These are phyloP conservation scores for Eragrostis curvula DNA, from an alignment of 176 grass and related monocot genomes.

Conservation along the genomic window DNA sequence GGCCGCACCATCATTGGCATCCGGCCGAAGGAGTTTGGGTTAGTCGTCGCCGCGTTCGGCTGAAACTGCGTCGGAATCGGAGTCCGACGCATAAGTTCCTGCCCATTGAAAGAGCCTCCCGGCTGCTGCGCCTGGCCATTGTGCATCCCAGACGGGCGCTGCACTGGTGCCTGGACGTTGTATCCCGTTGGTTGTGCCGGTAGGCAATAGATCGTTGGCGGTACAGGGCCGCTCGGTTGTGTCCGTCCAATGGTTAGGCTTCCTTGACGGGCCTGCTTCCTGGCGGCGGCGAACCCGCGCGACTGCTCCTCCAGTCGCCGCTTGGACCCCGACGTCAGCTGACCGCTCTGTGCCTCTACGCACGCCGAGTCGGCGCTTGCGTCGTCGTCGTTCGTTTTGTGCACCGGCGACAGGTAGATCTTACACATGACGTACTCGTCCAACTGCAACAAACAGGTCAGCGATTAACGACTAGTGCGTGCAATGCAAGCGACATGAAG, in stretches of 20 bases:
- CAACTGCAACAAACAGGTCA: constrained; percentile 24
- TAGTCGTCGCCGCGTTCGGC: background rate
- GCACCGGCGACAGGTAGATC: constrained; percentile 37
- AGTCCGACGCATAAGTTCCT: background rate
- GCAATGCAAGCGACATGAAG: too few relatives aligned
- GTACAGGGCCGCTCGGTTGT: background rate
- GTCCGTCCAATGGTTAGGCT: background rate
- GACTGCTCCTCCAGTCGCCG: background rate
- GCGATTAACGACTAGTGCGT: background rate
- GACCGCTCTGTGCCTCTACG: too few relatives aligned
- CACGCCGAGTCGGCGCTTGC: background rate
- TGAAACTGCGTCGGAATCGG: background rate
- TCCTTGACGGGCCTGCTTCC: background rate
- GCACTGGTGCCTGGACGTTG: background rate
- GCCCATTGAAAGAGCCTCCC: background rate
- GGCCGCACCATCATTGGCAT: background rate
- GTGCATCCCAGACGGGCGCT: background rate
- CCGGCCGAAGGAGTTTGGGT: background rate
- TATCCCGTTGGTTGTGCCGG: background rate
- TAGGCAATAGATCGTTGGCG: background rate
- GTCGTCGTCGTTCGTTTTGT: background rate
- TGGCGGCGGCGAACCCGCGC: background rate
- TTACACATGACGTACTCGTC: constrained; percentile 41
- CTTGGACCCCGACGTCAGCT: too few relatives aligned
- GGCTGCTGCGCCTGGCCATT: background rate